Conservation (phyloP, 768 basidiomycete species). For the Boletus subparvulus region DNA sequence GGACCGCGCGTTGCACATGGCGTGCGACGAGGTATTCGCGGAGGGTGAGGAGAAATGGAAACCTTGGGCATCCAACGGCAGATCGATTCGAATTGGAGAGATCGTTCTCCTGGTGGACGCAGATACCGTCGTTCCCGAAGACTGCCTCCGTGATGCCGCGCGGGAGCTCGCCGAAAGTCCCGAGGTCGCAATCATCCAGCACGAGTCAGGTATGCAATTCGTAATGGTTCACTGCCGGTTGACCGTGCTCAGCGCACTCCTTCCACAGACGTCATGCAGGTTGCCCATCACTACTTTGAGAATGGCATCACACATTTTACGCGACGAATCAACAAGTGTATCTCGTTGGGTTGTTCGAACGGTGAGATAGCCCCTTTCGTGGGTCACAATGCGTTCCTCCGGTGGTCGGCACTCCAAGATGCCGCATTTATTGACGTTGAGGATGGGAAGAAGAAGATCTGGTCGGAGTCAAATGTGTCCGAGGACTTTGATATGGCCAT, state of each 20-base stretch:
- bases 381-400: constrained; percentile 86
- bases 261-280: constrained; percentile 78
- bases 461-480: constrained; percentile 67
- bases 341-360: constrained; percentile 76
- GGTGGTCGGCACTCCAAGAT: constrained; percentile 89
- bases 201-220: constrained; percentile 68
- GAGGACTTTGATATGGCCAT: constrained; percentile 73
- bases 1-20: constrained; percentile 69
- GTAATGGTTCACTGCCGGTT: constrained; percentile 20
- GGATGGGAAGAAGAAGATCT: constrained; percentile 64
- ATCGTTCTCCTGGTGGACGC: constrained; percentile 83
- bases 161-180: constrained; percentile 66
- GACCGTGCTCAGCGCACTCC: background rate
- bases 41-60: constrained; percentile 58
- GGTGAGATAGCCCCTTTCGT: constrained; percentile 80
- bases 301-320: constrained; percentile 91
- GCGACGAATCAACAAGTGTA: constrained; percentile 79
- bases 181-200: constrained; percentile 83
- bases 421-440: constrained; percentile 65
- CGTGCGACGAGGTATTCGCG: constrained; percentile 69
- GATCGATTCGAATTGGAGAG: constrained; percentile 73
- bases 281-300: constrained; percentile 87
- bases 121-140: constrained; percentile 86
- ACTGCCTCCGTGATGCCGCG: constrained; percentile 89
- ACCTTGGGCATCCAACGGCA: constrained; percentile 77